Evolutionary conservation across 805 yeast genomes (phyloP).

Genomic region (Yarrowia porcina): DNA sequence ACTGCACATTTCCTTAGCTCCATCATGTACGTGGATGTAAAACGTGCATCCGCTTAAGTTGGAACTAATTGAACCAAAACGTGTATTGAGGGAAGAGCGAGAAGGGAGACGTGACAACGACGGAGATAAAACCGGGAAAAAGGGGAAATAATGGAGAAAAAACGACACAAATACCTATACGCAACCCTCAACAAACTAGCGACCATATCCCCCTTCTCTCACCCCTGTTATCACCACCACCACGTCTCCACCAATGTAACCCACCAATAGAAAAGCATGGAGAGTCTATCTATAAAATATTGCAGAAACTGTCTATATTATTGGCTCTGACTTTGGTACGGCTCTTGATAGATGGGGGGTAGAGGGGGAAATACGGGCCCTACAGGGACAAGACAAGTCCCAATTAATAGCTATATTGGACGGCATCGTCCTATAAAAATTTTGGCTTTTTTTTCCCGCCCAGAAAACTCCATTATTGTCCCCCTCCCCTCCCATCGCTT

Average conservation of each 20-base stretch:
- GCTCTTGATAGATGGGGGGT: background rate
- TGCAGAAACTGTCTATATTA: background rate
- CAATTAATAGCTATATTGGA: background rate
- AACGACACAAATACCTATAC: background rate
- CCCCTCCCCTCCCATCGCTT: background rate
- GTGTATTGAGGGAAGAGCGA: background rate
- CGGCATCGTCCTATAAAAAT: no score
- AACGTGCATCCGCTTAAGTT: background rate
- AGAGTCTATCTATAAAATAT: background rate
- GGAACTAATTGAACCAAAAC: background rate
- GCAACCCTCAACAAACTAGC: no score
- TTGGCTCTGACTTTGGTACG: constrained; percentile 1
- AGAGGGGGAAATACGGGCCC: background rate
- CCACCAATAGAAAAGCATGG: background rate
- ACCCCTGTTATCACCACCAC: background rate
- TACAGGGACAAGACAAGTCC: background rate
- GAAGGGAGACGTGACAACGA: no score
- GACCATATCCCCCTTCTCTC: no score
- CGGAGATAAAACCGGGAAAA: background rate
- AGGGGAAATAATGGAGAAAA: background rate
- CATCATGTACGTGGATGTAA: background rate
- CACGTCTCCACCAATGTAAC: background rate
- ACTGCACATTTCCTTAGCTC: background rate
- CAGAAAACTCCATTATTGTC: no score
- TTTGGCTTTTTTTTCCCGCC: no score